A percentile compares a stretch with the other conserved stretches of the same genome.
These are phyloP conservation scores for Sarcocystis neurona DNA, from an alignment of 169 alveolate genomes.

Conservation along the genomic window DNA sequence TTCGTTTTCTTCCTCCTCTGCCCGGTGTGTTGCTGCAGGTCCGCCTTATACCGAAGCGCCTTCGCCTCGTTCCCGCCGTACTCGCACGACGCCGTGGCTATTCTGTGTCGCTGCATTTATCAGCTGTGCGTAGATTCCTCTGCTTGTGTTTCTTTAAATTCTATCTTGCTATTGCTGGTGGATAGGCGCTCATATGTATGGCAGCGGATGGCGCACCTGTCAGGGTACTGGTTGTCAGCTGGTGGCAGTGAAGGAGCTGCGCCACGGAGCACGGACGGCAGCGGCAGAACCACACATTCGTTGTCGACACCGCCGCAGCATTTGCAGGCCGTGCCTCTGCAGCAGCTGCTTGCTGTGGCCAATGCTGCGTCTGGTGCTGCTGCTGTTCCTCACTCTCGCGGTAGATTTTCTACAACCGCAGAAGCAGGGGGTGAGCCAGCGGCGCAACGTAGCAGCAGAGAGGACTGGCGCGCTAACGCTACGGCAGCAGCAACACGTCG, in stretches of 20 bases:
- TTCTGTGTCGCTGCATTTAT: constrained; percentile 13
- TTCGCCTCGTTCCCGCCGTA: constrained; percentile 31
- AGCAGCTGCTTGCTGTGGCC: not conserved
- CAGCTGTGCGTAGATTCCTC: constrained; percentile 31
- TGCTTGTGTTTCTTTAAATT: not conserved
- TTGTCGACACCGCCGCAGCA: too few species aligned
- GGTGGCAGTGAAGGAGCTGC: not conserved
- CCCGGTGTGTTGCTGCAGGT: not conserved
- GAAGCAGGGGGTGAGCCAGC: not conserved
- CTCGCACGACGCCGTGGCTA: not conserved
- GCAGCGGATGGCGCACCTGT: constrained; percentile 37
- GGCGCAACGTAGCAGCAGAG: not conserved
- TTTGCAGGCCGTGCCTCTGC: too few species aligned
- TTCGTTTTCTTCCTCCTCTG: not conserved
- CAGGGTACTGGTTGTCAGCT: not conserved
- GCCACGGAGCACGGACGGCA: not conserved
- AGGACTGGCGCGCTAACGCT: not conserved
- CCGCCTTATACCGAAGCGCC: constrained; percentile 10
- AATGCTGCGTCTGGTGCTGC: too few species aligned
- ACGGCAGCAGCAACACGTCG: not conserved
- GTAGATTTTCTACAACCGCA: not conserved
- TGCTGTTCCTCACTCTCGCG: not conserved
- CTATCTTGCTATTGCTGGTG: not conserved
- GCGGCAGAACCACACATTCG: too few species aligned
- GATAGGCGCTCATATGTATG: constrained; percentile 18